Evolutionary conservation across 1,284 basidiomycete species (phyloP).

Genomic region (Sporisorium exsertum): DNA sequence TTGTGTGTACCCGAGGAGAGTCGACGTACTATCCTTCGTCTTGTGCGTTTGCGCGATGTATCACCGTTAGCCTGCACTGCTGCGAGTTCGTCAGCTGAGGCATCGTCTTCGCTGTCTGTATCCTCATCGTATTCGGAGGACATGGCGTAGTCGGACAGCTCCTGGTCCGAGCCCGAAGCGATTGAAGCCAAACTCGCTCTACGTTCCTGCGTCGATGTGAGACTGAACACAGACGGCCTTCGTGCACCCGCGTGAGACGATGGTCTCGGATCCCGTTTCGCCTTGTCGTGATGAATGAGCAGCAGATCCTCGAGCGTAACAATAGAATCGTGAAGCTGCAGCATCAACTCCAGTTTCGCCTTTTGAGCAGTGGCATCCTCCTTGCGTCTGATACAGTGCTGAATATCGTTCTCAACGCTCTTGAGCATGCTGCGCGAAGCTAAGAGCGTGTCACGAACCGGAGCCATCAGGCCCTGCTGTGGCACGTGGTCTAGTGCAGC

Average conservation of each 20-base stretch:
- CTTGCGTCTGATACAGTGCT: constrained; percentile 81
- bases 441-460: constrained; percentile 37
- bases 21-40: constrained; percentile 18
- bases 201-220: constrained; percentile 10
- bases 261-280: constrained; percentile 7
- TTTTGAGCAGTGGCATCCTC: constrained; percentile 75
- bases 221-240: constrained; percentile 23
- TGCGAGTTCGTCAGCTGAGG: neutral
- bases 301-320: constrained; percentile 84
- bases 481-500: neutral
- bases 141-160: constrained; percentile 34
- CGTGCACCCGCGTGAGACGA: constrained; percentile 14
- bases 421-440: constrained; percentile 72
- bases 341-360: constrained; percentile 83
- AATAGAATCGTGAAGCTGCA: constrained; percentile 88
- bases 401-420: constrained; percentile 81
- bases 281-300: constrained; percentile 71
- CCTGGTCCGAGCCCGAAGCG: constrained; percentile 21
- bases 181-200: constrained; percentile 15
- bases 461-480: constrained; percentile 36
- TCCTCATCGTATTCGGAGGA: constrained; percentile 44
- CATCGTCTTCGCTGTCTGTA: constrained; percentile 22
- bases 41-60: constrained; percentile 7
- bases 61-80: neutral
- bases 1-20: constrained; percentile 12